These are phyloP conservation scores for Globisporangium irregulare DNA, from an alignment of 352 stramenopile genomes.

Conservation along the genomic window DNA sequence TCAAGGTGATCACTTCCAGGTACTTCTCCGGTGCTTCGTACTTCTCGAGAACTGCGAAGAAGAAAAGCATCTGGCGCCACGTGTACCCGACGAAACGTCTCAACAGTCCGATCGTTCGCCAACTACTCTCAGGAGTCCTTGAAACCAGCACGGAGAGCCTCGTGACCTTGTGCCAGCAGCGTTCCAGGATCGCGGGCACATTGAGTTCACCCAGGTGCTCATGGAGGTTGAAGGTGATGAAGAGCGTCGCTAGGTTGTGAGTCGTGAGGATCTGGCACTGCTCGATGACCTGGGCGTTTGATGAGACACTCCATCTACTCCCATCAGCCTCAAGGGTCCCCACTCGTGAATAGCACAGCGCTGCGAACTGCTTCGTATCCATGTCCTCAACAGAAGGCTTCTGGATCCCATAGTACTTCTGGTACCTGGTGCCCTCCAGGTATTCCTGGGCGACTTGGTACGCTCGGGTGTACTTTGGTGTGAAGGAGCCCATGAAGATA, in stretches of 20 bases:
- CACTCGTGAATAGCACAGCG: not conserved
- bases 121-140: not conserved
- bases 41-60: conserved; percentile 22
- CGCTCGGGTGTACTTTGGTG: conserved; percentile 13
- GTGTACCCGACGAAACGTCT: conserved; percentile 15
- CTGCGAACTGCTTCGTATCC: not conserved
- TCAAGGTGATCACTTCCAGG: not conserved
- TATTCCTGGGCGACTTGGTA: conserved; percentile 7
- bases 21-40: conserved; percentile 1
- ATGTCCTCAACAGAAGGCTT: not conserved
- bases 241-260: conserved; percentile 25
- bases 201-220: conserved; percentile 2
- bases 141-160: not conserved
- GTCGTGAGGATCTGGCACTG: conserved; percentile 22
- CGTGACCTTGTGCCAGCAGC: conserved; percentile 3
- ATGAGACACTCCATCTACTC: conserved; percentile 4
- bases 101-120: conserved; percentile 3
- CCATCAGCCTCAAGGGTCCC: not conserved
- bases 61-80: conserved; percentile 25
- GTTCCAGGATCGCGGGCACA: conserved; percentile 16
- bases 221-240: conserved; percentile 10
- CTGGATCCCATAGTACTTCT: conserved; percentile 17
- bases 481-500: conserved; percentile 24
- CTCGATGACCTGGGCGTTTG: conserved; percentile 21
- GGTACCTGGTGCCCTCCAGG: conserved; percentile 17